Evolutionary conservation across 208 protist genomes (phyloP), one percentile per base, ranked within the genome.

Genomic region (Endotrypanum monterogeii): DNA sequence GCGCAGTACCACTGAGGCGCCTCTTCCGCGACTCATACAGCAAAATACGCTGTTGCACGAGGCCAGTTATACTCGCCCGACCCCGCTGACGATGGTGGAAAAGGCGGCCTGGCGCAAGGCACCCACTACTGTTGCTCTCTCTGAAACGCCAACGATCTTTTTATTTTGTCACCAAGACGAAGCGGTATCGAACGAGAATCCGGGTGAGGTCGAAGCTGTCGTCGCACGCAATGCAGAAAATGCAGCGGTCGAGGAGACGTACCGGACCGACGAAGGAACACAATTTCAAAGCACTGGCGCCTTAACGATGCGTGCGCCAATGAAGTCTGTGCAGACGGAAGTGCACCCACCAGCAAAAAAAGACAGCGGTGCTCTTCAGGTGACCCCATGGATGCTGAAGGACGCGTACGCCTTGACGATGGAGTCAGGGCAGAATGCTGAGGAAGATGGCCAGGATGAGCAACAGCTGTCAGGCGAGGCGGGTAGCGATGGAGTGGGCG

Each of bases 331-430:
- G 76, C 85, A 95, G 70, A 91, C 86, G n/a, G 90, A 97, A 69
- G 85, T 95, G 67, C 83, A 92, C 28, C 89, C 89, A n/a, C 82
- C 83, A n/a, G 60, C 63, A 25, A 86, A 80, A 71, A 79, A 79
- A 41, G 78, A 94, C 69, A 67, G 83, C 39, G 84, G 89, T 12
- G 78, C 79, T 18, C 76, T 97, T 25, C 86, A 93, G 79, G 93
- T 95, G 50, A 95, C 93, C 51, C 61, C 89, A 65, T 98, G 93
- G 93, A 96, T 97, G 90, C 91, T 98, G 60, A 82, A 91, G 61
- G 92, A 98, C 72, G 82, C 87, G 63, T 96, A 93, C 58, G 76
- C 74, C 5, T 78, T 81, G 16, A 66, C 85, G 63, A 61, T 75
- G 18, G 80, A 77, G 28, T 76, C 88, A n/a, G 85, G 83, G 41